Evolutionary conservation across 345 rosid species (phyloP).

Genomic region (Citrus reticulata): DNA sequence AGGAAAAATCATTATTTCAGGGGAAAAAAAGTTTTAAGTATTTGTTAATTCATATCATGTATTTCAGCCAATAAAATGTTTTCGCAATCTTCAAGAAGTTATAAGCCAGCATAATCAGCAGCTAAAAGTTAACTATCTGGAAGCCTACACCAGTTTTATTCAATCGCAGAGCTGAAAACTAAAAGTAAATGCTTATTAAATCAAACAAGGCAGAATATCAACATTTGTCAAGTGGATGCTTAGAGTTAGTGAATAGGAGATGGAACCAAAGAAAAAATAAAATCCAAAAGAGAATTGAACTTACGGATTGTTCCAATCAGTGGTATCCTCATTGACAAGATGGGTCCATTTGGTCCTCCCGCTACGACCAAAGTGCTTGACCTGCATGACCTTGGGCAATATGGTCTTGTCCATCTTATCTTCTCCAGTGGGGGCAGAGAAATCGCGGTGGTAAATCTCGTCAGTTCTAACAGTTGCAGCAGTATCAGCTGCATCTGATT

Average conservation of each 20-base stretch:
- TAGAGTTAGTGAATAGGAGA: background rate
- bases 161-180: background rate
- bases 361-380: constrained; percentile 63
- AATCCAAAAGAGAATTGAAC: constrained; percentile 1
- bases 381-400: constrained; percentile 8
- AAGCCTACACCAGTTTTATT: background rate
- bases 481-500: constrained; percentile 43
- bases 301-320: constrained; percentile 18
- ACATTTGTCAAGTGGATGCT: background rate
- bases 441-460: constrained; percentile 49
- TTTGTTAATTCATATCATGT: background rate
- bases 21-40: background rate
- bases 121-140: background rate
- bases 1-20: background rate
- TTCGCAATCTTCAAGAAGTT: background rate
- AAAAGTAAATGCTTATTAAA: background rate
- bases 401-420: constrained; percentile 63
- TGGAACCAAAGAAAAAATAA: background rate
- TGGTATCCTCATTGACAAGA: constrained; percentile 77
- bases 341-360: constrained; percentile 90
- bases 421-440: constrained; percentile 77
- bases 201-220: background rate
- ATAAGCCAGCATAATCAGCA: background rate
- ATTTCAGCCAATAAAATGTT: background rate
- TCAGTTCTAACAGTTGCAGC: constrained; percentile 47